Evolutionary conservation across 1,284 basidiomycete genomes (phyloP).

Genomic region (Laetiporus sulphureus): DNA sequence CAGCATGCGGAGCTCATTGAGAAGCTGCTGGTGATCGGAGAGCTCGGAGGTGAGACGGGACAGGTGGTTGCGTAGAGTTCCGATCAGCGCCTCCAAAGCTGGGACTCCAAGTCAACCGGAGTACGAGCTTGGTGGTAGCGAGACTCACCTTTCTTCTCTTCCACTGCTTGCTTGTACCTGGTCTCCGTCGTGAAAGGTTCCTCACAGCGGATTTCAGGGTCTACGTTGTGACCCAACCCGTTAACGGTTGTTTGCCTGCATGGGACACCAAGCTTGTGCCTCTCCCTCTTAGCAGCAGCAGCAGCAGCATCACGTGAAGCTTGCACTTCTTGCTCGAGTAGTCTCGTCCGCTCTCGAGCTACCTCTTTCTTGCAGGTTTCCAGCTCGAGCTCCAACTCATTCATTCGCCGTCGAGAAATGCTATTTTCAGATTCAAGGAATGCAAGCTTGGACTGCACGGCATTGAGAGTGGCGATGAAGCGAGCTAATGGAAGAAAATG

Average conservation of each 20-base stretch:
- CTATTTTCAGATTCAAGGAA: slow-evolving; percentile 77
- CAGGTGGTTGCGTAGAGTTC: slow-evolving; percentile 65
- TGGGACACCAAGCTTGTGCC: too few relatives aligned
- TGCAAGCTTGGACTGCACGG: slow-evolving; percentile 58
- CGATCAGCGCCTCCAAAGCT: slow-evolving; percentile 63
- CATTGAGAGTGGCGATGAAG: slow-evolving; percentile 51
- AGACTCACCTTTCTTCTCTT: slow-evolving; percentile 75
- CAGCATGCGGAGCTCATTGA: slow-evolving; percentile 56
- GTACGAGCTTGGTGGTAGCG: not conserved
- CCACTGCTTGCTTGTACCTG: slow-evolving; percentile 66
- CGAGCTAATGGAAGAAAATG: slow-evolving; percentile 35
- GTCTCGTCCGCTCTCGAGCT: slow-evolving; percentile 52
- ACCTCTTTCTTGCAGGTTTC: slow-evolving; percentile 73
- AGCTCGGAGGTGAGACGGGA: slow-evolving; percentile 73
- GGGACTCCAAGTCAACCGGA: slow-evolving; percentile 7
- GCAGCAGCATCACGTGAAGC: slow-evolving; percentile 31
- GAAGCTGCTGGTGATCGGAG: slow-evolving; percentile 60
- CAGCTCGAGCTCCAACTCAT: slow-evolving; percentile 78
- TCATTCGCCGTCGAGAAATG: slow-evolving; percentile 68
- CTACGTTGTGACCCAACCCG: too few relatives aligned
- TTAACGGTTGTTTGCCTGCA: too few relatives aligned
- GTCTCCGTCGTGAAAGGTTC: slow-evolving; percentile 18
- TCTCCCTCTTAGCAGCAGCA: slow-evolving; percentile 17
- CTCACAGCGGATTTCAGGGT: too few relatives aligned
- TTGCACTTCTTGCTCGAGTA: slow-evolving; percentile 47